Evolutionary conservation across 139 green algal genomes (phyloP), one percentile per base, ranked within the genome.

Genomic region (Chlorella vulgaris): DNA sequence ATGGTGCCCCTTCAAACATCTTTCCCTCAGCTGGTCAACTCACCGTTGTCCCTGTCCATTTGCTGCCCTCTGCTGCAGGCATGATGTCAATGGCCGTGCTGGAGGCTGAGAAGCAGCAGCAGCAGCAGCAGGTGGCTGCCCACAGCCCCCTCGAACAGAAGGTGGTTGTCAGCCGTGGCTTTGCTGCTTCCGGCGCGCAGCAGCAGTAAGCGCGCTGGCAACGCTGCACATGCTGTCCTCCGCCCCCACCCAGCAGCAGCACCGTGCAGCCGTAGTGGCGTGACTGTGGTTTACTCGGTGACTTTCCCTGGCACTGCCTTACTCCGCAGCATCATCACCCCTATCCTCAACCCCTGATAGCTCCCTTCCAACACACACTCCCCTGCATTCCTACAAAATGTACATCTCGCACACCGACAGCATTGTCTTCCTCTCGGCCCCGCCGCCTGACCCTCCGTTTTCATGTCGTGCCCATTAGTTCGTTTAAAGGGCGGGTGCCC

Each of bases 41-140:
- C 8, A 42, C 22, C 63, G 19, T 51, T 2, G 35, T 35, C 29
- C 13, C 31, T 74, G 18, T 39, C 15, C 26, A 22, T 58, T 60
- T 50, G 6, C n/a, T 7, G 28, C 38, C 1, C 68, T 60, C 21
- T 8, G 19, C 50, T 62, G 86, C 89, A 31, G 84, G 77, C 63
- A 92, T 92, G 88, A 91, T 91, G 88, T 74, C 80, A 51, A 78
- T 87, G 55, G 63, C 61, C 6, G 86, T 82, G 50, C 61, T 60
- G 13, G 73, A 90, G 69, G 84, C 76, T 42, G 84, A 92, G 76
- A 60, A 66, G 71, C 58, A 88, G 77, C 74, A 88, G 71, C 58
- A 88, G 77, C 74, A 88, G 73, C 42, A 78, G 43, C 58, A 76
- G n/a, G 65, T 76, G 1, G 78, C 80, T 6, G 86, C 86, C 1